Conservation (phyloP, 805 yeast species). For the Saccharomycopsis microspora region DNA sequence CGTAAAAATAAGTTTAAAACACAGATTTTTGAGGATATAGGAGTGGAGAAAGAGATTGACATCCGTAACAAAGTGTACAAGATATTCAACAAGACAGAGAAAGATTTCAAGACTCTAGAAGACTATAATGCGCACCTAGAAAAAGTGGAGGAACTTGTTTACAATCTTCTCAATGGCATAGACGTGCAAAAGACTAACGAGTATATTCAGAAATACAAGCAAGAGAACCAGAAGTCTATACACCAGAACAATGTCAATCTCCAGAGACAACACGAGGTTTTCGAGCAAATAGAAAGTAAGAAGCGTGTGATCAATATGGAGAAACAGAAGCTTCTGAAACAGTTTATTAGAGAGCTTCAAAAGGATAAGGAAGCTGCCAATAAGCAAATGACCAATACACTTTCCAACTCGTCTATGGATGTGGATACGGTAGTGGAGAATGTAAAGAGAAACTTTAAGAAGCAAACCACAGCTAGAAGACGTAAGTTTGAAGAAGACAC, state of each 20-base stretch:
- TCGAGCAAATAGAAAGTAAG: constrained; percentile 49
- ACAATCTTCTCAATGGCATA: constrained; percentile 58
- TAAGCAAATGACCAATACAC: constrained; percentile 42
- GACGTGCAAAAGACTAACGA: constrained; percentile 62
- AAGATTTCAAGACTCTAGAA: constrained; percentile 50
- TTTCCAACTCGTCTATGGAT: constrained; percentile 23
- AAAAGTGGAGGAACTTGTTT: constrained; percentile 69
- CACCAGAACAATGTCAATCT: constrained; percentile 64
- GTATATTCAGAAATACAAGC: constrained; percentile 56
- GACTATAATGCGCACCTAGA: constrained; percentile 75
- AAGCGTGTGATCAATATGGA: constrained; percentile 54
- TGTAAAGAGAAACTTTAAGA: constrained; percentile 41
- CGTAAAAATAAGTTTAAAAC: constrained; percentile 84
- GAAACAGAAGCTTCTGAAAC: constrained; percentile 42
- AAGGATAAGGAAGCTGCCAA: constrained; percentile 44
- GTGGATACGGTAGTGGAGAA: constrained; percentile 40
- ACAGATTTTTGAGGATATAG: constrained; percentile 85
- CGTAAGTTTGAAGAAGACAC: constrained; percentile 26
- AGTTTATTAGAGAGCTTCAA: constrained; percentile 48
- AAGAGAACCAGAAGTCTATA: constrained; percentile 63
- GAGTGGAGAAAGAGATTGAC: constrained; percentile 87
- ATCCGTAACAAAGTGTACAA: constrained; percentile 66
- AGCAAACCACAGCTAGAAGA: constrained; percentile 55
- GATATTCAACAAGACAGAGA: constrained; percentile 71
- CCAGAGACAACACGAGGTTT: constrained; percentile 59